phyloP scores from a whole-genome alignment of 768 basidiomycete species.

The Obba rivulosa region DNA sequence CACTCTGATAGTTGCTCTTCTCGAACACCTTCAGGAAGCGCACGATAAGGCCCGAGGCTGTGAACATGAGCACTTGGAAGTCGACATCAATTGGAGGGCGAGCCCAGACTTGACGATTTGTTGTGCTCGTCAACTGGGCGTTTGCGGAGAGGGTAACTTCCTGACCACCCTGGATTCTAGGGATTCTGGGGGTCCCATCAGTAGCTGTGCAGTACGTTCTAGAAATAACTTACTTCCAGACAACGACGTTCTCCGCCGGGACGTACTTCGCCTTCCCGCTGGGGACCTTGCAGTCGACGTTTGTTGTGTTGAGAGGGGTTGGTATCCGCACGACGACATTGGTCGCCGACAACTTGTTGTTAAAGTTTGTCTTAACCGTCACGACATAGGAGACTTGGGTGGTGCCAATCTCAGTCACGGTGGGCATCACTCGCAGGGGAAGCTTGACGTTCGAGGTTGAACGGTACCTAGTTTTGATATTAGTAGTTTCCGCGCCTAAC shows the following conservation, averaged over 20 bases:
- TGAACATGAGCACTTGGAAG: slow-evolving; percentile 99
- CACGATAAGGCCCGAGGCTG: slow-evolving; percentile 91
- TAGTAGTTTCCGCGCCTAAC: slow-evolving; percentile 1
- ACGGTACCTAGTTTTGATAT: slow-evolving; percentile 73
- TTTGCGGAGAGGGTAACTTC: slow-evolving; percentile 83
- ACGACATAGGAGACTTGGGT: slow-evolving; percentile 88
- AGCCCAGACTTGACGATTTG: slow-evolving; percentile 93
- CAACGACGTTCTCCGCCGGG: slow-evolving; percentile 90
- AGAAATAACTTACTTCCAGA: slow-evolving; percentile 84
- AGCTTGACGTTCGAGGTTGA: slow-evolving; percentile 95
- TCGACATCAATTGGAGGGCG: slow-evolving; percentile 97
- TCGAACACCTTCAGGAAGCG: slow-evolving; percentile 98
- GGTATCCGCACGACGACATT: slow-evolving; percentile 92
- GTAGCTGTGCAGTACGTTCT: neutral
- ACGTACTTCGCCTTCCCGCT: slow-evolving; percentile 97
- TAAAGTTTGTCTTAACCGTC: slow-evolving; percentile 84
- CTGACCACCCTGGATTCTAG: slow-evolving; percentile 87
- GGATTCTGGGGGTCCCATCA: slow-evolving; percentile 54
- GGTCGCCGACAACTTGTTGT: slow-evolving; percentile 87
- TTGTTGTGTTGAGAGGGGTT: slow-evolving; percentile 92
- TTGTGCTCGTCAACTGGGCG: slow-evolving; percentile 82
- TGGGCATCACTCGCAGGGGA: slow-evolving; percentile 84
- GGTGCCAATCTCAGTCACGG: slow-evolving; percentile 90
- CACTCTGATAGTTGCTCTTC: slow-evolving; percentile 88
- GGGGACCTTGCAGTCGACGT: slow-evolving; percentile 86